phyloP scores from a whole-genome alignment of 257 asterid genomes.

The Przewalskia tangutica region DNA sequence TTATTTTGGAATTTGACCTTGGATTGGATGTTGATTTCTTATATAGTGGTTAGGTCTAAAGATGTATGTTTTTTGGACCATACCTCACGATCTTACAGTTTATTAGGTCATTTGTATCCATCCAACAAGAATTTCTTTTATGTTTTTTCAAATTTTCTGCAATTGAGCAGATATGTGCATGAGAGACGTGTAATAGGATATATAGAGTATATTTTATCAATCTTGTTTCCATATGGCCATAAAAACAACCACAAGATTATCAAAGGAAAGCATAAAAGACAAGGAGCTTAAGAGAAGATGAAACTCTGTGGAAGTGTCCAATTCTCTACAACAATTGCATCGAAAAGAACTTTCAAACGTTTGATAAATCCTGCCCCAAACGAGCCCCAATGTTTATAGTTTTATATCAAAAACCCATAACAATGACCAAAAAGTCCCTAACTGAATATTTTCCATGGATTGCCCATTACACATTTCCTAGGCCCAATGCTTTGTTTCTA shows the following conservation, averaged over 20 bases:
- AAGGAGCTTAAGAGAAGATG: neutral
- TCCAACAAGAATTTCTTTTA: neutral
- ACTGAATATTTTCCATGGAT: neutral
- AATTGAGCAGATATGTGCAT: neutral
- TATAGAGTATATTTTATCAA: neutral
- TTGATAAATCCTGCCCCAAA: neutral
- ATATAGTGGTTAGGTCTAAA: neutral
- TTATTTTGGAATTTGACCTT: neutral
- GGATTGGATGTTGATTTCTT: neutral
- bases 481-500: neutral
- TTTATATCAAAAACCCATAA: neutral
- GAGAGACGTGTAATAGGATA: neutral
- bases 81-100: neutral
- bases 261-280: neutral
- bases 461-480: neutral
- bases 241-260: neutral
- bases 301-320: neutral
- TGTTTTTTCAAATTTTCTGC: neutral
- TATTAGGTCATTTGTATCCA: neutral
- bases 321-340: neutral
- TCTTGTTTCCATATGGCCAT: neutral
- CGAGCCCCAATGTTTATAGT: neutral
- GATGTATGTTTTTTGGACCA: neutral
- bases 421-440: neutral
- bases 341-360: neutral